Evolutionary conservation across 768 basidiomycete genomes (phyloP).

Genomic region (Suillus ampliporus): DNA sequence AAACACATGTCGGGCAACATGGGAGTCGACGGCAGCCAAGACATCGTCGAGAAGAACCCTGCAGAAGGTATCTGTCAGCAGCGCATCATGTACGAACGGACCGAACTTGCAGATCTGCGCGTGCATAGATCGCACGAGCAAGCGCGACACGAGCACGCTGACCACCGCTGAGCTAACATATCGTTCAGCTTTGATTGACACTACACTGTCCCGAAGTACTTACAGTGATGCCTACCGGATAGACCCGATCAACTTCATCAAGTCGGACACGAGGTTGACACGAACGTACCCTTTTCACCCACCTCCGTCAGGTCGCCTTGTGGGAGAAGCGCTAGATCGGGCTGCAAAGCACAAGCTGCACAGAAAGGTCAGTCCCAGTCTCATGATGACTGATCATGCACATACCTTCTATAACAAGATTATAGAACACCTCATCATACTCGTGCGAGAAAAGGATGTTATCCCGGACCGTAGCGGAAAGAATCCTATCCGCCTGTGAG

Average conservation of each 20-base stretch:
- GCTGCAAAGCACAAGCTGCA: slow-evolving; percentile 81
- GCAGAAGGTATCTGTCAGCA: slow-evolving; percentile 10
- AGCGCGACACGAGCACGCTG: slow-evolving; percentile 84
- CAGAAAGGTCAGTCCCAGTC: not conserved
- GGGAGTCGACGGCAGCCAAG: slow-evolving; percentile 84
- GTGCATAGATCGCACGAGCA: slow-evolving; percentile 89
- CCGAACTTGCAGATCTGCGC: slow-evolving; percentile 78
- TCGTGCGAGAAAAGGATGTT: slow-evolving; percentile 93
- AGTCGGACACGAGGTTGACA: not conserved
- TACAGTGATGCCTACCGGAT: slow-evolving; percentile 59
- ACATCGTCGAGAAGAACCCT: slow-evolving; percentile 90
- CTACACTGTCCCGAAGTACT: slow-evolving; percentile 22
- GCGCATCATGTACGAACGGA: not conserved
- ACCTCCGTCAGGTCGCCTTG: slow-evolving; percentile 87
- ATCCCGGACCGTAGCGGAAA: slow-evolving; percentile 84
- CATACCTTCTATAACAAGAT: slow-evolving; percentile 78
- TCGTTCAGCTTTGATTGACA: slow-evolving; percentile 21
- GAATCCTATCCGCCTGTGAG: slow-evolving; percentile 57
- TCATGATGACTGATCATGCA: not conserved
- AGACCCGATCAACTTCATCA: not conserved
- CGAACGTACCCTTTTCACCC: slow-evolving; percentile 73
- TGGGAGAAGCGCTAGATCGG: slow-evolving; percentile 79
- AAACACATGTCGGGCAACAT: slow-evolving; percentile 87
- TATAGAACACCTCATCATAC: slow-evolving; percentile 86
- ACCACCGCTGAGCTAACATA: slow-evolving; percentile 72